Conservation (phyloP, 306 rosid genomes). For the Hippophae gyantsensis region DNA sequence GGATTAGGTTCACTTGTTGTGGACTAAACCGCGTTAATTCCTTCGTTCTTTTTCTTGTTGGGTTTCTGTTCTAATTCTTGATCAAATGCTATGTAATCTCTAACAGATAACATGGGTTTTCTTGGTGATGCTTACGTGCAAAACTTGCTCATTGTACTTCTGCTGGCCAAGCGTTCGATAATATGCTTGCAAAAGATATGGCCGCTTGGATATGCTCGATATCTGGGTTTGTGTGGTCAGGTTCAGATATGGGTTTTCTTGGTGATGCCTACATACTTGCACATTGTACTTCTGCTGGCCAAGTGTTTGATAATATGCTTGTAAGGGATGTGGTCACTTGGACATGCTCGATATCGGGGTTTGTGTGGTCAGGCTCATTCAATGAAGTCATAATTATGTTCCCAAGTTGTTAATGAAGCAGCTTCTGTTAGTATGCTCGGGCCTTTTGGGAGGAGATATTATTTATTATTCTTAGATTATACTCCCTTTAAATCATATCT, state of each 20-base stretch:
- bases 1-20: no score
- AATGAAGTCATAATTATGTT: no score
- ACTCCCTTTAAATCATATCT: no score
- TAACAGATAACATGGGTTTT: conserved; percentile 22
- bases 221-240: conserved; percentile 52
- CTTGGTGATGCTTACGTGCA: conserved; percentile 48
- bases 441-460: no score
- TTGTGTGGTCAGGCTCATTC: conserved; percentile 37
- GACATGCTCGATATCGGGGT: conserved; percentile 68
- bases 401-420: no score
- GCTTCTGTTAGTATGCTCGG: no score
- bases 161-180: conserved; percentile 60
- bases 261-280: conserved; percentile 46
- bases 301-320: conserved; percentile 67
- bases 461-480: no score
- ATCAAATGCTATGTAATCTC: no score
- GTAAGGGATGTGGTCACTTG: conserved; percentile 69
- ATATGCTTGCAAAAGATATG: conserved; percentile 65
- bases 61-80: no score
- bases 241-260: conserved; percentile 29
- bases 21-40: no score
- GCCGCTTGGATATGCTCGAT: conserved; percentile 77
- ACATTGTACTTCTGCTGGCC: conserved; percentile 34
- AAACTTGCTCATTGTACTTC: conserved; percentile 34
- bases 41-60: no score